phyloP scores from a whole-genome alignment of 169 alveolate species.

The Plasmodium sp. region DNA sequence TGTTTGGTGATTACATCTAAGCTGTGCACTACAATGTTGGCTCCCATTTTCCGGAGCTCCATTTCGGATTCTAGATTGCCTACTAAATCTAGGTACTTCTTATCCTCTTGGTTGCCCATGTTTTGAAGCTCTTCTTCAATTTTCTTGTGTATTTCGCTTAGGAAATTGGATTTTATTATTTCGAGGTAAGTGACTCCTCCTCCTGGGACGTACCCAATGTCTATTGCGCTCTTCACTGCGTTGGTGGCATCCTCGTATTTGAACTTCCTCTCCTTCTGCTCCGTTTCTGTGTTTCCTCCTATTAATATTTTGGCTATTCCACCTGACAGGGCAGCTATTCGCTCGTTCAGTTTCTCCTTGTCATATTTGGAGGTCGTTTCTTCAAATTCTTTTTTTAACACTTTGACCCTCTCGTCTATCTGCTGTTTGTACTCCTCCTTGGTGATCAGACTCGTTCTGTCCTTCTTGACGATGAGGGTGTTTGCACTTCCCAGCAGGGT shows the following conservation, averaged over 20 bases:
- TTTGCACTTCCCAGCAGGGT: conserved; percentile 86
- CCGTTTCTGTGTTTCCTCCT: conserved; percentile 92
- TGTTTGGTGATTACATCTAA: conserved; percentile 88
- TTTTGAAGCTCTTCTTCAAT: conserved; percentile 78
- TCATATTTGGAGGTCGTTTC: conserved; percentile 87
- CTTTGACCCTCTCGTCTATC: conserved; percentile 73
- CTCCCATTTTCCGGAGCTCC: conserved; percentile 90
- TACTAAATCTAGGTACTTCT: conserved; percentile 56
- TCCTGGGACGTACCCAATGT: conserved; percentile 92
- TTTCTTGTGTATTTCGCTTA: conserved; percentile 77
- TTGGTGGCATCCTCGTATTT: conserved; percentile 90
- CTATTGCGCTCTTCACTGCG: conserved; percentile 92
- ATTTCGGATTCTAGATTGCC: conserved; percentile 90
- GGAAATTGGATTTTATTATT: conserved; percentile 83
- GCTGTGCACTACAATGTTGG: conserved; percentile 87
- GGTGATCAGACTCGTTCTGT: conserved; percentile 88
- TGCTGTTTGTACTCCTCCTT: conserved; percentile 80
- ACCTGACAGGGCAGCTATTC: conserved; percentile 92
- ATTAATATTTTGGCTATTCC: conserved; percentile 90
- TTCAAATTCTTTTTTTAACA: conserved; percentile 83
- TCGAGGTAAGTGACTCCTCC: conserved; percentile 92
- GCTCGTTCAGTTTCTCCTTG: conserved; percentile 88
- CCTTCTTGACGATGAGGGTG: conserved; percentile 89
- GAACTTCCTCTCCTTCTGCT: conserved; percentile 89
- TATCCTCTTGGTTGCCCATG: conserved; percentile 27